Percentiles rank a stretch among this genome's conserved stretches.
Evolutionary conservation across 139 green algal species (phyloP).

Genomic region (Monoraphidium neglectum): DNA sequence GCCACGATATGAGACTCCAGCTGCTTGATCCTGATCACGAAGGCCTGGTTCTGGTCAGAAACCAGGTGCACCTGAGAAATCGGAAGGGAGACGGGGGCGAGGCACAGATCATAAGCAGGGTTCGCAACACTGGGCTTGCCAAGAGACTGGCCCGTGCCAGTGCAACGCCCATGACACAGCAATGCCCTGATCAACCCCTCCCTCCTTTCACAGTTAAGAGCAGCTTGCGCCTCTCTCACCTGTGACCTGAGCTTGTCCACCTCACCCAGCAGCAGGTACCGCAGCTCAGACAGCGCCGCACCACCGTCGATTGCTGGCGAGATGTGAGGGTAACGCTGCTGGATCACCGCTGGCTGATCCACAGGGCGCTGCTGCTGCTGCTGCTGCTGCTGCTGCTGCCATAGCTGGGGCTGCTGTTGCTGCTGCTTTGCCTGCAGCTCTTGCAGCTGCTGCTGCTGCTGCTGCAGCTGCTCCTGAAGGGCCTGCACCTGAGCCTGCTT

Average conservation of each 20-base stretch:
- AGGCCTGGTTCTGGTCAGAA: conserved; percentile 6
- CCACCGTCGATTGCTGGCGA: no score
- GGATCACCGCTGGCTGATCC: not conserved
- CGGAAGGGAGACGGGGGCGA: no score
- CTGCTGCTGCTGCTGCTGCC: conserved; percentile 18
- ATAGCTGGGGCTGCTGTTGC: not conserved
- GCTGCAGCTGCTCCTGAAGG: not conserved
- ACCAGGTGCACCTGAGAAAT: conserved; percentile 24
- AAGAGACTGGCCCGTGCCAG: no score
- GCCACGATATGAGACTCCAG: conserved; percentile 20
- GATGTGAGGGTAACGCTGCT: no score
- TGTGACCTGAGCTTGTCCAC: conserved; percentile 5
- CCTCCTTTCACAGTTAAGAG: no score
- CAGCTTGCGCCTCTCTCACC: no score
- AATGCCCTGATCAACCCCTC: no score
- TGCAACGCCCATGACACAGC: no score
- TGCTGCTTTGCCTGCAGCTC: not conserved
- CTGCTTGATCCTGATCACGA: conserved; percentile 33
- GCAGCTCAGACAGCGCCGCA: no score
- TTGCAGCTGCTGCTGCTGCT: not conserved
- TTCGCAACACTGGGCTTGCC: no score
- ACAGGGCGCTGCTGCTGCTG: not conserved
- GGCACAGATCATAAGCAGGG: no score
- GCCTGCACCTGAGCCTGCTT: no score
- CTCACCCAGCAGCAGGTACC: conserved; percentile 7